Percentiles rank a stretch among this genome's conserved stretches.
Evolutionary conservation across 2,329 filamentous ascomycete species (phyloP).

Genomic region (Xylariomycetidae sp.): DNA sequence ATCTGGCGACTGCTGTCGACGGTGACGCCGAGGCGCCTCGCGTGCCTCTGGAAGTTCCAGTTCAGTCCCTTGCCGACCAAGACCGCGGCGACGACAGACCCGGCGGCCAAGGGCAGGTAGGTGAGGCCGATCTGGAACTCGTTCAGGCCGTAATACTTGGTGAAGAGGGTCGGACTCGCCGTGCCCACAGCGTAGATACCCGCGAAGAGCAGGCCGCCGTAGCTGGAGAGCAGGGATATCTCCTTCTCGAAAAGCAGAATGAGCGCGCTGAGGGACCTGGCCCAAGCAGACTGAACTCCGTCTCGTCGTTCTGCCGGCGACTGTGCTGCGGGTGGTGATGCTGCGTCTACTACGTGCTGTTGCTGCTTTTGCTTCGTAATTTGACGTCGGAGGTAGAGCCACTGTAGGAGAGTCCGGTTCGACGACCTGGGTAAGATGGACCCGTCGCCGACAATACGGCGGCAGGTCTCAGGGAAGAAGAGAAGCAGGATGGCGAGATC

Average conservation of each 20-base stretch:
- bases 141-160: slow-evolving; percentile 43
- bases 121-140: slow-evolving; percentile 47
- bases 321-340: background rate
- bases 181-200: slow-evolving; percentile 50
- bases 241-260: slow-evolving; percentile 52
- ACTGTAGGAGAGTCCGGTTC: background rate
- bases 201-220: slow-evolving; percentile 51
- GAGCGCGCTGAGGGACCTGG: slow-evolving; percentile 42
- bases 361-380: no score
- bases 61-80: slow-evolving; percentile 51
- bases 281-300: slow-evolving; percentile 13
- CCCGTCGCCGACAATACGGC: slow-evolving; percentile 6
- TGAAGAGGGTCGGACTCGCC: slow-evolving; percentile 45
- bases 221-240: slow-evolving; percentile 44
- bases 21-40: slow-evolving; percentile 52
- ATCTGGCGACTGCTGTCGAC: slow-evolving; percentile 54
- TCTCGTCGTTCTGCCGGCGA: no score
- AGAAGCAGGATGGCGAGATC: slow-evolving; percentile 33
- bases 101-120: slow-evolving; percentile 48
- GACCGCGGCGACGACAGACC: slow-evolving; percentile 41
- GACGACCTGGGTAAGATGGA: slow-evolving; percentile 1
- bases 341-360: background rate
- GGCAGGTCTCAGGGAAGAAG: slow-evolving; percentile 27
- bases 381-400: background rate
- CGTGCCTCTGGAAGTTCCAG: slow-evolving; percentile 66